phyloP scores from a whole-genome alignment of 345 rosid species.

The Lumnitzera littorea region DNA sequence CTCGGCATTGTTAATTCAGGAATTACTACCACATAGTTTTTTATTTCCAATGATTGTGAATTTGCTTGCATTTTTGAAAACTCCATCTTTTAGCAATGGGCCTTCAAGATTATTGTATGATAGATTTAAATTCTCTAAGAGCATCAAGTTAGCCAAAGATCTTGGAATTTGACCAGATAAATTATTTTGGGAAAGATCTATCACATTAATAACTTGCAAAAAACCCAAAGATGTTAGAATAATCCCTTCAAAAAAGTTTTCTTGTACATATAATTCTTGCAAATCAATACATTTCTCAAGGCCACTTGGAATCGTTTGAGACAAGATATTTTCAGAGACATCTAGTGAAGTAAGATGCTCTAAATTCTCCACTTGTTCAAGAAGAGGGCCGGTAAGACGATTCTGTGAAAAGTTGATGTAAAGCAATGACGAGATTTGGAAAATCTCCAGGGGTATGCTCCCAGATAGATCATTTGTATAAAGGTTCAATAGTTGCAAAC shows the following conservation, averaged over 20 bases:
- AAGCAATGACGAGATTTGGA: constrained; percentile 8
- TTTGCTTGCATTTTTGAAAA: constrained; percentile 19
- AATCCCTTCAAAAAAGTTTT: constrained; percentile 13
- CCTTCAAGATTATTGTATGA: constrained; percentile 24
- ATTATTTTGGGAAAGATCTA: constrained; percentile 22
- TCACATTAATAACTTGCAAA: constrained; percentile 4
- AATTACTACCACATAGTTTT: constrained; percentile 21
- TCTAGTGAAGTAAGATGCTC: constrained; percentile 4
- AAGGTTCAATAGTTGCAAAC: constrained; percentile 2
- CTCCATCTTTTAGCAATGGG: constrained; percentile 11
- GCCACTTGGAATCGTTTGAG: constrained; percentile 15
- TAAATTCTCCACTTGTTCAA: constrained; percentile 10
- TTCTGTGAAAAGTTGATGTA: constrained; percentile 18
- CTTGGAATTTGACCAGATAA: constrained; percentile 16
- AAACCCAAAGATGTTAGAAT: constrained; percentile 12
- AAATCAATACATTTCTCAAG: constrained; percentile 6
- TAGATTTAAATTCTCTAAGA: constrained; percentile 11
- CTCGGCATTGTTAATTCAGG: too few species aligned
- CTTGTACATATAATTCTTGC: constrained; percentile 1
- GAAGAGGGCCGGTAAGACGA: constrained; percentile 4
- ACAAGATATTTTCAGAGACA: constrained; percentile 15
- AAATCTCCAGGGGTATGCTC: constrained; percentile 9
- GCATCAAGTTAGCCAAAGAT: constrained; percentile 1
- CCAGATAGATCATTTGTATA: constrained; percentile 17
- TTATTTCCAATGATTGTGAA: constrained; percentile 13